Conservation (phyloP, 495 filamentous ascomycete species). For the Melanomma pulvis-pyrius region DNA sequence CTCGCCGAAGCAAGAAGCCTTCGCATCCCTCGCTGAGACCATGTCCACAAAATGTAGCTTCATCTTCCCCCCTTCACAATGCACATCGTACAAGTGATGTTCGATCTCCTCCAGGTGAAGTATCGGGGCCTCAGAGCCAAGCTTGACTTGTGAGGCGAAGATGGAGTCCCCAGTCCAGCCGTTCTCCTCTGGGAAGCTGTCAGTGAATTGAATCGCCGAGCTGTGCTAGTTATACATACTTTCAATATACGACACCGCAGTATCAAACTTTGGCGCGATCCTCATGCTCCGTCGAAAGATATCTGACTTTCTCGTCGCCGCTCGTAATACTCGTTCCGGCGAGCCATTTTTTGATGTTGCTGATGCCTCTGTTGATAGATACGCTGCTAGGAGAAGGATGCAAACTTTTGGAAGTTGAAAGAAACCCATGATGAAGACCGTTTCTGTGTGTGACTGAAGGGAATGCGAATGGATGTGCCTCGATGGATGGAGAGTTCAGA, state of each 20-base stretch:
- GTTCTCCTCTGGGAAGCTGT: constrained; percentile 23
- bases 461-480: not conserved
- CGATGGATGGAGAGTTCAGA: not conserved
- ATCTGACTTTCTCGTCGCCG: constrained; percentile 22
- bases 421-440: constrained; percentile 14
- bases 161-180: constrained; percentile 2
- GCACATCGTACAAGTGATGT: constrained; percentile 29
- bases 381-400: constrained; percentile 11
- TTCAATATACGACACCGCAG: constrained; percentile 25
- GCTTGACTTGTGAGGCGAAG: constrained; percentile 28
- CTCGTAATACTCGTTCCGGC: constrained; percentile 18
- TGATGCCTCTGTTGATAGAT: constrained; percentile 1
- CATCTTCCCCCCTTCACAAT: constrained; percentile 21
- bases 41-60: constrained; percentile 23
- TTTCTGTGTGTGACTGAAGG: not conserved
- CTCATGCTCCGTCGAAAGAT: constrained; percentile 22
- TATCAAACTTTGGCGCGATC: constrained; percentile 21
- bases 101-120: constrained; percentile 34
- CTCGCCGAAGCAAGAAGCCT: constrained; percentile 17
- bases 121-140: constrained; percentile 24
- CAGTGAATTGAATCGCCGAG: not conserved
- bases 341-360: not conserved
- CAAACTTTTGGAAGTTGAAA: constrained; percentile 14
- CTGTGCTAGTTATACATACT: not conserved
- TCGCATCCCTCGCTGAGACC: constrained; percentile 16